These are phyloP conservation scores for Zygosaccharomyces bisporus DNA, from an alignment of 805 yeast species.

Conservation along the genomic window DNA sequence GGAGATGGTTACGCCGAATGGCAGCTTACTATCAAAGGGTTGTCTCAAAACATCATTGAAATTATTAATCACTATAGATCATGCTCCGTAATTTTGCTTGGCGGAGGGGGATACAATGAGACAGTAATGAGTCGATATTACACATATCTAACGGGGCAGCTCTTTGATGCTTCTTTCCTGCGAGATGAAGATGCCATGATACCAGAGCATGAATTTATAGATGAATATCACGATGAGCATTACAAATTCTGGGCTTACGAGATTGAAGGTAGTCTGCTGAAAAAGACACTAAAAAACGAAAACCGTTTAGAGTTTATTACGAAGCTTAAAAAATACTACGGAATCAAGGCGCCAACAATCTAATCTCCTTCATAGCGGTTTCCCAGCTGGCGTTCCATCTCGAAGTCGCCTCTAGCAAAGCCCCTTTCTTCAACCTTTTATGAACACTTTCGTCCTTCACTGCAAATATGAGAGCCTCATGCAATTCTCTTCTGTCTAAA, in stretches of 20 bases:
- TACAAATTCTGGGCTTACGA: constrained; percentile 49
- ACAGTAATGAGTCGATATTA: constrained; percentile 60
- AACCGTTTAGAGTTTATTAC: constrained; percentile 19
- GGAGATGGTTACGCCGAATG: constrained; percentile 63
- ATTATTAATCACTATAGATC: constrained; percentile 27
- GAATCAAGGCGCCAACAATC: constrained; percentile 16
- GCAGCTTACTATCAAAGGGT: constrained; percentile 59
- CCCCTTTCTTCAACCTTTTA: constrained; percentile 56
- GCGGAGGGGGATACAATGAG: constrained; percentile 77
- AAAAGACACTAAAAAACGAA: constrained; percentile 32
- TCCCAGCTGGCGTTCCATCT: constrained; percentile 83
- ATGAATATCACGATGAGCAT: constrained; percentile 42
- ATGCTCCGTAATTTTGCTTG: constrained; percentile 41
- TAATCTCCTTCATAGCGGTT: constrained; percentile 26
- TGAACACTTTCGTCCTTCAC: constrained; percentile 37
- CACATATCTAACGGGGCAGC: constrained; percentile 35
- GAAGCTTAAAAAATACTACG: constrained; percentile 7
- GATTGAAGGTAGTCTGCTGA: constrained; percentile 34
- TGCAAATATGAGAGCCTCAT: constrained; percentile 39
- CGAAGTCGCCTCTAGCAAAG: constrained; percentile 58
- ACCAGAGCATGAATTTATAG: constrained; percentile 49
- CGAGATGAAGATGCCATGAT: constrained; percentile 42
- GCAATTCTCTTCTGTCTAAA: constrained; percentile 42
- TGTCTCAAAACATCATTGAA: constrained; percentile 36
- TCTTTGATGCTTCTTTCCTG: constrained; percentile 12